Base-by-base conservation (phyloP, 805 yeast species). In the Lachancea fermentati region DNA sequence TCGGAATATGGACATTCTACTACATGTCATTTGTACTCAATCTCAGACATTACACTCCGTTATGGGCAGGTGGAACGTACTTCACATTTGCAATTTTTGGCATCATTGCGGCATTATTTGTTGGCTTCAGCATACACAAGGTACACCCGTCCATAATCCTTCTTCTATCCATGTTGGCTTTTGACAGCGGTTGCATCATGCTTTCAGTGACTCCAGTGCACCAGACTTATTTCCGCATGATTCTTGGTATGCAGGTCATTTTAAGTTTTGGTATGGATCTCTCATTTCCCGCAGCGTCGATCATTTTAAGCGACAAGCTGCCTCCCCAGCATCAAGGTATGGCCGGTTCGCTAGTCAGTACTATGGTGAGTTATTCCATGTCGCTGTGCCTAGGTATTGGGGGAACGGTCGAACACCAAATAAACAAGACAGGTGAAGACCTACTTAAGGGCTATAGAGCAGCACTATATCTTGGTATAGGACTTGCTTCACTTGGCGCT, bases 241-340 rank as follows among this genome's bases (percentile, higher is more conserved):
- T 75, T 2, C 69, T 84, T 51, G 78, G 81, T 3, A 71, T 74
- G 22, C 66, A 74, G 68, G 49, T 78, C 13, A 60, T 83, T 4
- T 61, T 76, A 4, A 72, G 79, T 11, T 80, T 79, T 68, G 94
- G 87, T 2, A 81, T 84, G 88, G 91, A 84, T 56, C 64, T 79
- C 57, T 77, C 85, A 19, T 84, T 82, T 58, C 91, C 93, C 0
- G 80, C 89, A 1, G 79, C 84, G 0, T 75, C 87, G 0, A 68
- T 83, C 36, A 70, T 80, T 11, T 57, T 83, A 31, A 73, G 81
- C 5, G 78, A 78, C 44, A 65, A 64, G 34, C 63, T 83, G 28
- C 88, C 89, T 0, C 58, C 67, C 35, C 66, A 72, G 43, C 76
- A 79, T 49, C 93, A 84, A 60, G 93, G 91, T 6, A 75, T 81